phyloP scores from a whole-genome alignment of 2,329 filamentous ascomycete genomes.

The Xylaria sp. region DNA sequence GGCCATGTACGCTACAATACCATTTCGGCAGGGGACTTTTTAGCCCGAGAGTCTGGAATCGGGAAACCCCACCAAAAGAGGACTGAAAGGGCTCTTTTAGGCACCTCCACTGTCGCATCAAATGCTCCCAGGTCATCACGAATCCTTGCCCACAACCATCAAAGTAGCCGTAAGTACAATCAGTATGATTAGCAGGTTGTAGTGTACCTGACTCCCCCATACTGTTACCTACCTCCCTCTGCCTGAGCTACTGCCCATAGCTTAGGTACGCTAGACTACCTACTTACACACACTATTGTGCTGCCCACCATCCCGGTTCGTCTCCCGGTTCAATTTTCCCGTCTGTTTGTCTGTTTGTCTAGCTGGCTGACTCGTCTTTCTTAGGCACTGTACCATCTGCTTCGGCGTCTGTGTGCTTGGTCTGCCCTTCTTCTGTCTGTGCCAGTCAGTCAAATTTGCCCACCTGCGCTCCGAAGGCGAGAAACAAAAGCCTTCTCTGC shows the following conservation, averaged over 20 bases:
- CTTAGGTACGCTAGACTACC: background rate
- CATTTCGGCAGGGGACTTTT: slow-evolving; percentile 35
- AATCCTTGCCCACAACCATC: background rate
- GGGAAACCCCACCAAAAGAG: slow-evolving; percentile 32
- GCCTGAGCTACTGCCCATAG: background rate
- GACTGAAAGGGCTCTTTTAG: slow-evolving; percentile 5
- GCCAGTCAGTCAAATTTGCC: slow-evolving; percentile 7
- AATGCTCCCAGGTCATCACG: slow-evolving; percentile 1
- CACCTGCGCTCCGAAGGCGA: slow-evolving; percentile 7
- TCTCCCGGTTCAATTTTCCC: slow-evolving; percentile 12
- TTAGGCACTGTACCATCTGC: too few species aligned
- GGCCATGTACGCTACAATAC: slow-evolving; percentile 20
- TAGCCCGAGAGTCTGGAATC: slow-evolving; percentile 38
- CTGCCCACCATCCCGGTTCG: slow-evolving; percentile 22
- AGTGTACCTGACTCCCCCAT: background rate
- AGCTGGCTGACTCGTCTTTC: slow-evolving; percentile 7
- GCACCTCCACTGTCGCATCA: slow-evolving; percentile 20
- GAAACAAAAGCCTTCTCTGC: background rate
- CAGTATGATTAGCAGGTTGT: too few species aligned
- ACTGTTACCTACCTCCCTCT: background rate
- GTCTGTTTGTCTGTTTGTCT: slow-evolving; percentile 1
- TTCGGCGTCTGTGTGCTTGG: too few species aligned
- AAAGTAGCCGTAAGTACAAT: too few species aligned
- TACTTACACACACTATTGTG: background rate
- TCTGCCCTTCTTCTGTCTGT: background rate